These are phyloP conservation scores for Tylopilus orsonianus DNA, from an alignment of 1,284 basidiomycete genomes.

Conservation along the genomic window DNA sequence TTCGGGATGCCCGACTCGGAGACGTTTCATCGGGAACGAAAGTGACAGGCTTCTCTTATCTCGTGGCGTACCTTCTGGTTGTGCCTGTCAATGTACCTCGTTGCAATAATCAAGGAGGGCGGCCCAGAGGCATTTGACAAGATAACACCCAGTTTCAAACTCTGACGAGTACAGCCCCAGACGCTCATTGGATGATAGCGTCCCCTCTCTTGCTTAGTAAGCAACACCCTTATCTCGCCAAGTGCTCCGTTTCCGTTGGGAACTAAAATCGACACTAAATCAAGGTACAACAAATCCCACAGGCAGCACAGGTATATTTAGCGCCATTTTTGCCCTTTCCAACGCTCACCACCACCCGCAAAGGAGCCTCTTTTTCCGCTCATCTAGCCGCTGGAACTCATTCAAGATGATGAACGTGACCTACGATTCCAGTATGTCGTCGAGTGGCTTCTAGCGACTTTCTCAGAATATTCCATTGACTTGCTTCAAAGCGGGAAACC, in stretches of 20 bases:
- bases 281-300: constrained; percentile 24
- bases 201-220: constrained; percentile 27
- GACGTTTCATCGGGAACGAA: constrained; percentile 4
- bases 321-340: neutral
- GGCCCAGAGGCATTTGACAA: constrained; percentile 13
- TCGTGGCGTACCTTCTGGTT: constrained; percentile 6
- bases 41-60: constrained; percentile 17
- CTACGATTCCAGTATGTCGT: constrained; percentile 36
- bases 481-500: constrained; percentile 38
- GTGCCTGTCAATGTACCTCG: constrained; percentile 16
- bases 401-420: constrained; percentile 38
- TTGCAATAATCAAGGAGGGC: constrained; percentile 1
- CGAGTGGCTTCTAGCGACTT: too few relatives aligned
- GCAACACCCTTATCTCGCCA: constrained; percentile 27
- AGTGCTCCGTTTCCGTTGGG: constrained; percentile 3
- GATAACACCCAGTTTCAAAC: constrained; percentile 11
- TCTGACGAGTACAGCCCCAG: neutral
- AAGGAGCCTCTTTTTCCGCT: neutral
- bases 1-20: neutral
- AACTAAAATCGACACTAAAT: constrained; percentile 1
- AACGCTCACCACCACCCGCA: neutral
- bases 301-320: constrained; percentile 25
- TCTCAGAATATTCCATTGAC: neutral
- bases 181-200: constrained; percentile 26
- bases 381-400: neutral